Base-by-base conservation (phyloP, 2,329 filamentous ascomycete genomes). In the Malbranchea zuffiana region DNA sequence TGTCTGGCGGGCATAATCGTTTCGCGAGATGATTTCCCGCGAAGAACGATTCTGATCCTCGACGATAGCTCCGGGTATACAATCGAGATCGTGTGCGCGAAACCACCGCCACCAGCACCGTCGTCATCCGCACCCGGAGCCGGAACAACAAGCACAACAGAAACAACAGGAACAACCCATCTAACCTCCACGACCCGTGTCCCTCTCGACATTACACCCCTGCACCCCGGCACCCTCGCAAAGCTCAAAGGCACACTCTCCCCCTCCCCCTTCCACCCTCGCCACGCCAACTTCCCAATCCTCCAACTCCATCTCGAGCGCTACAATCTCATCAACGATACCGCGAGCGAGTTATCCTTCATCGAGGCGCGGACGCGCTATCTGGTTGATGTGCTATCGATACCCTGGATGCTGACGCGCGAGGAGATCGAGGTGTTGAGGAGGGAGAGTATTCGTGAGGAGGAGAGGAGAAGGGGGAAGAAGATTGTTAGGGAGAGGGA, bases 1-100 rank as follows among this genome's bases (percentile, higher is more conserved):
- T 76, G 78, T 43, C 57, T 87, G 20, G 70, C 76, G 5, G 83
- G 83, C 19, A 58, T 85, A 6, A 69, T 88, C 15, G 76, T 86
- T 38, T 71, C 72, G 37, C 57, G 72, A 37, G 63, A 70, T 24
- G 72, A 75, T 37, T 61, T 74, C 36, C 63, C 67, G 2, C 65
- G 69, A 17, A 66, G 65, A 37, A 62, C 57, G 21, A 55, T 75
- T 28, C 57, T 79, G 24, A 70, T 66, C 1, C 46, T 80, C 7
- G 75, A 80, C 51, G 75, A 80, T 46, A 69, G 73, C 47, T 76
- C 71, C 51, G 75, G 74, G 23, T 61, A 60, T 1, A 72, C 62
- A 4, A 62, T 79, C 38, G 73, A 78, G 32, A 56, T 77, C 12
- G 65, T 72, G 13, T 62, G 68, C 26, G 54, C 54, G 5, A 61